Evolutionary conservation across 2,329 filamentous ascomycete genomes (phyloP).

Genomic region (Cladosporium halotolerans): DNA sequence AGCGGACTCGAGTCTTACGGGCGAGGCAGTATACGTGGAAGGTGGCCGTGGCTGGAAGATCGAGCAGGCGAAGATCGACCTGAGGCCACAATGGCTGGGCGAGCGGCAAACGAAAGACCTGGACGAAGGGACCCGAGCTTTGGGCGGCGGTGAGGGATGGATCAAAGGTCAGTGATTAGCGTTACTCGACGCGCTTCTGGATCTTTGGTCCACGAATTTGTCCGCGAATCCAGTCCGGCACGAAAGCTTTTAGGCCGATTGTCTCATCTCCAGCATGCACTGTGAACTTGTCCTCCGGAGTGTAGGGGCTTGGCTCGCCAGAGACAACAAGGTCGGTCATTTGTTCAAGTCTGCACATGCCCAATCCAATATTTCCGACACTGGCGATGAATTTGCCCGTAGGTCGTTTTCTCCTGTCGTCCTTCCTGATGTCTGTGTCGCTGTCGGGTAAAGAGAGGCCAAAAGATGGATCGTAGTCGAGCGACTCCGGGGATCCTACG

Average conservation of each 20-base stretch:
- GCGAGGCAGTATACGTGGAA: conserved; percentile 39
- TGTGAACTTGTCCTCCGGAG: conserved; percentile 49
- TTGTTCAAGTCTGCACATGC: conserved; percentile 76
- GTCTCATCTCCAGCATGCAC: conserved; percentile 20
- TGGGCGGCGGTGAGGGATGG: conserved; percentile 23
- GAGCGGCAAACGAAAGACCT: conserved; percentile 32
- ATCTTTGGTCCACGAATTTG: conserved; percentile 36
- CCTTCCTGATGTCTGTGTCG: conserved; percentile 47
- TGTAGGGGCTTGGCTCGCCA: conserved; percentile 57
- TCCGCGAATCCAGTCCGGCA: conserved; percentile 65
- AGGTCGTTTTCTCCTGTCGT: conserved; percentile 53
- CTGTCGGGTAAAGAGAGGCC: conserved; percentile 17
- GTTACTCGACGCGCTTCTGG: conserved; percentile 29
- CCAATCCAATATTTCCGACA: conserved; percentile 80
- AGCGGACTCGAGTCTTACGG: conserved; percentile 32
- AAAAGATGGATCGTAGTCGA: conserved; percentile 41
- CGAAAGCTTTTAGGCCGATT: conserved; percentile 53
- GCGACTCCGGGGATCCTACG: conserved; percentile 32
- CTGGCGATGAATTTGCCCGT: conserved; percentile 75
- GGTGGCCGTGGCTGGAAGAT: conserved; percentile 41
- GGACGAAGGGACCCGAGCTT: conserved; percentile 32
- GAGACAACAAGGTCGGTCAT: conserved; percentile 78
- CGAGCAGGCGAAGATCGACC: conserved; percentile 36
- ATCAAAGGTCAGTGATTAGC: neutral
- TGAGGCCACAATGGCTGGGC: conserved; percentile 40